Conservation (phyloP, 306 rosid genomes). For the Carpinus viminea region DNA sequence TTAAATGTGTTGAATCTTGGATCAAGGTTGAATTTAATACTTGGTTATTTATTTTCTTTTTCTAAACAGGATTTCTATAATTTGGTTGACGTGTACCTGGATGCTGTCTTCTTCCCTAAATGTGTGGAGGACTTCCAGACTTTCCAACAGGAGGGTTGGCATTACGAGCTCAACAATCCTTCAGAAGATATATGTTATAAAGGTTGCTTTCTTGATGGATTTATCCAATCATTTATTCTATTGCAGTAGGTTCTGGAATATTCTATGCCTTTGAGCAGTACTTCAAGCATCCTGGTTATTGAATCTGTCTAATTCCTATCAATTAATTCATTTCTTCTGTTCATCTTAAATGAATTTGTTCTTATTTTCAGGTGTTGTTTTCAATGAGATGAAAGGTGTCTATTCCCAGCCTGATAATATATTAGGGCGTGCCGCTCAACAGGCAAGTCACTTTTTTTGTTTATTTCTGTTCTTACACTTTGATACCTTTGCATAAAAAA, state of each 20-base stretch:
- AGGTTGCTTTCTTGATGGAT: slow-evolving; percentile 43
- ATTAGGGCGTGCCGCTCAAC: slow-evolving; percentile 83
- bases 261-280: neutral
- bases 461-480: slow-evolving; percentile 17
- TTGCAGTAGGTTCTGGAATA: slow-evolving; percentile 5
- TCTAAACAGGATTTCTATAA: slow-evolving; percentile 84
- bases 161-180: slow-evolving; percentile 91
- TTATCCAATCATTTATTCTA: neutral
- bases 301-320: neutral
- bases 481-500: neutral
- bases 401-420: slow-evolving; percentile 97
- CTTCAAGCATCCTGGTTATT: slow-evolving; percentile 4
- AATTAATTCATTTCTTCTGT: neutral
- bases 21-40: slow-evolving; percentile 8
- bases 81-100: slow-evolving; percentile 92
- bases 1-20: neutral
- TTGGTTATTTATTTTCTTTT: slow-evolving; percentile 18
- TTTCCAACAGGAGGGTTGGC: slow-evolving; percentile 99
- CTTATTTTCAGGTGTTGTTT: slow-evolving; percentile 78
- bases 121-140: slow-evolving; percentile 83
- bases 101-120: slow-evolving; percentile 95
- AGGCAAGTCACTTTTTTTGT: slow-evolving; percentile 54
- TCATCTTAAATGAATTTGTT: slow-evolving; percentile 22
- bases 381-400: slow-evolving; percentile 99
- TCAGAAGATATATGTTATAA: slow-evolving; percentile 84